Base-by-base conservation (phyloP, 2,329 filamentous ascomycete species). In the Sporothrix pallida region DNA sequence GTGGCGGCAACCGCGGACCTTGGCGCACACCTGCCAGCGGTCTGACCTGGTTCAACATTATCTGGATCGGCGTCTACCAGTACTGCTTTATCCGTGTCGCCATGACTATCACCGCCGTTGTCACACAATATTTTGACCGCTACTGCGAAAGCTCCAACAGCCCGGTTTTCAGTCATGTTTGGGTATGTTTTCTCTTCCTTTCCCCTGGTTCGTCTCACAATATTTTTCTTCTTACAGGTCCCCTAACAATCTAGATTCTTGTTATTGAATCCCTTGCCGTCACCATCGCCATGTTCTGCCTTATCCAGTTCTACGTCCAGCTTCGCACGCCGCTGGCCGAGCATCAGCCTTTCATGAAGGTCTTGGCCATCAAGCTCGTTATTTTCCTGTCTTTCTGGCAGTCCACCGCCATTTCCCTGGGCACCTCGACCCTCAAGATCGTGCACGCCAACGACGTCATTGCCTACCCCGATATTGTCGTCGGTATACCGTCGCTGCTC, bases 321-420 rank as follows among this genome's bases (percentile, higher is more conserved):
- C 85, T 96, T 63, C 90, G 89, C 76, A 83, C 86, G 0, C 88
- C 93, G 74, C 86, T 97, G 37, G 86, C 87, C 8, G 87, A 91
- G 72, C 89, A 97, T 79, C 86, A 84, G 20, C 92, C 93, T 0
- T 92, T 95, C 77, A 82, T 95, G 76, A 97, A 97, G 82, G 90
- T 97, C 37, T 80, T 94, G 23, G 92, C 93, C 78, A 96, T 97
- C 83, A 97, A 97, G 82, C 87, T 97, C 42, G 93, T 97, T 79
- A 94, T 97, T 79, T 97, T 97, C 85, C 87, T 97, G 77, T 94
- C 91, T 50, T 97, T 97, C 82, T 97, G 94, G 94, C 94, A 97
- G 82, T 86, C 81, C 2, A 83, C 84, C 4, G 81, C 84, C 76
- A 86, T 88, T 75, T 86, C 85, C 5, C 77, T 88, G 50, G 86